Conservation (phyloP, 2,329 filamentous ascomycete species). For the Botrytis sinoallii region DNA sequence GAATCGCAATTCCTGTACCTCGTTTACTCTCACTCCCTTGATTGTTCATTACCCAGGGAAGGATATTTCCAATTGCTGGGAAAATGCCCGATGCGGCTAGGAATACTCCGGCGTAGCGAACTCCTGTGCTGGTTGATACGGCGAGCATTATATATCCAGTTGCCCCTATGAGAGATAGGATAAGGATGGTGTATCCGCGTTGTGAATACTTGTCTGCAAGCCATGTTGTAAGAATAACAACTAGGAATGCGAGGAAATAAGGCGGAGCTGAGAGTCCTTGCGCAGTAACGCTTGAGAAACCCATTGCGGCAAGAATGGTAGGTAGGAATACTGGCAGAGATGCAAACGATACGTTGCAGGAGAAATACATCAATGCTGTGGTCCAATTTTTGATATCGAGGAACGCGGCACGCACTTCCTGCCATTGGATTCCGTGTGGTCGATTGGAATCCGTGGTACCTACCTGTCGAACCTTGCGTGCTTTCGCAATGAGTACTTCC, state of each 20-base stretch:
- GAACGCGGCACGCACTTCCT: conserved; percentile 48
- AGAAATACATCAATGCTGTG: conserved; percentile 52
- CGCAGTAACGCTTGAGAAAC: conserved; percentile 62
- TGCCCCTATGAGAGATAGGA: conserved; percentile 55
- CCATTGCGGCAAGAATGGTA: conserved; percentile 63
- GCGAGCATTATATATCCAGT: conserved; percentile 63
- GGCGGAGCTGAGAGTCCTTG: conserved; percentile 72
- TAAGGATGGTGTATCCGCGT: conserved; percentile 57
- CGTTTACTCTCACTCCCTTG: conserved; percentile 66
- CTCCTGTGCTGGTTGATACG: conserved; percentile 45
- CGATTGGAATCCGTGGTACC: conserved; percentile 49
- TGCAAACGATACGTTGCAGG: conserved; percentile 62
- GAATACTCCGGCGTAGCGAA: conserved; percentile 49
- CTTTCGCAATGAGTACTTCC: conserved; percentile 50
- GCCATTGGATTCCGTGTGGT: conserved; percentile 44
- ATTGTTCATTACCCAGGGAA: conserved; percentile 69
- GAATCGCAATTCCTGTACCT: conserved; percentile 61
- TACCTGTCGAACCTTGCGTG: conserved; percentile 51
- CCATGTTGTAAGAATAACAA: conserved; percentile 59
- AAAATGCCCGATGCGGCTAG: conserved; percentile 61
- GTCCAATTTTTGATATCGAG: conserved; percentile 43
- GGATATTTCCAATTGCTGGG: conserved; percentile 65
- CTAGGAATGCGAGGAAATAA: conserved; percentile 63
- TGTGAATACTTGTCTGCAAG: conserved; percentile 66
- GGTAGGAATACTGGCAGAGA: conserved; percentile 64